Conservation (phyloP, 140 eudicot genomes). For the Cichorium intybus region DNA sequence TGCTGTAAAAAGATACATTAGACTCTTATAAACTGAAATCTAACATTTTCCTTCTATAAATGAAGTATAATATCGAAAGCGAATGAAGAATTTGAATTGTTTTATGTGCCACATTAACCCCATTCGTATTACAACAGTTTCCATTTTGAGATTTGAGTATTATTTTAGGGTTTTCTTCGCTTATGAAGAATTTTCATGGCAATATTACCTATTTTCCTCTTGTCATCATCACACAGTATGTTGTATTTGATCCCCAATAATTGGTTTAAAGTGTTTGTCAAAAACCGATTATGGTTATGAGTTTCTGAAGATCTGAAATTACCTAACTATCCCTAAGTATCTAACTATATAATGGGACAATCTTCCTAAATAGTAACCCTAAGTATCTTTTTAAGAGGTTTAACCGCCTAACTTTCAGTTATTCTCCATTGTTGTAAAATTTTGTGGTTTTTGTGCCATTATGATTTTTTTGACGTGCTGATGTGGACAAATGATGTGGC, state of each 20-base stretch:
- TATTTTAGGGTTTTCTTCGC: no score
- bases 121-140: no score
- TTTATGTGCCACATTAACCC: no score
- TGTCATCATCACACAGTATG: no score
- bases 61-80: background rate
- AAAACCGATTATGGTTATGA: background rate
- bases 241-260: background rate
- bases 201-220: no score
- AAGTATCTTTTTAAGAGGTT: background rate
- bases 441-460: background rate
- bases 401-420: background rate
- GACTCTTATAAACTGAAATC: background rate
- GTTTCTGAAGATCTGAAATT: background rate
- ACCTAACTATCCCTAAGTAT: background rate
- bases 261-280: background rate
- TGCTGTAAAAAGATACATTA: background rate
- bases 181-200: no score
- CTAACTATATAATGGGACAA: background rate
- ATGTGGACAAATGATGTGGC: background rate
- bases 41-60: background rate
- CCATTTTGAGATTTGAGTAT: no score
- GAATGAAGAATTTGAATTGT: background rate
- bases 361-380: background rate
- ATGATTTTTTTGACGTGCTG: background rate
- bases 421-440: background rate